phyloP scores from a whole-genome alignment of 208 protist species.

The Trypanosoma theileri region DNA sequence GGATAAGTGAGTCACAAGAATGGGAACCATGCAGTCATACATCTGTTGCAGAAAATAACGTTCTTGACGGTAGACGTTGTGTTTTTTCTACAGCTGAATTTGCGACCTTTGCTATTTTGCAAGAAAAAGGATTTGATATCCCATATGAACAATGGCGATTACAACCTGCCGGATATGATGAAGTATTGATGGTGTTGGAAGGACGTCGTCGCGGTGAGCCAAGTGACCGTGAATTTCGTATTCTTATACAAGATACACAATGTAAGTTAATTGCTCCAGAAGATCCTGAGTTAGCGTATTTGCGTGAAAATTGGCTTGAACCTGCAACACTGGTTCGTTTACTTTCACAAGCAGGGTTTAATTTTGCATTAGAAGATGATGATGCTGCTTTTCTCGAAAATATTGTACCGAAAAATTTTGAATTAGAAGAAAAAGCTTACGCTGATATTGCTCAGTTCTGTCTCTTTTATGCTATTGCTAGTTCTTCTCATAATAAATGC shows the following conservation, averaged over 20 bases:
- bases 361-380: constrained; percentile 79
- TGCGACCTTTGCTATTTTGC: constrained; percentile 84
- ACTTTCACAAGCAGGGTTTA: constrained; percentile 84
- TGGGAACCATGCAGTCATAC: constrained; percentile 88
- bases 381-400: constrained; percentile 71
- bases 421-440: constrained; percentile 83
- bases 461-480: constrained; percentile 74
- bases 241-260: constrained; percentile 72
- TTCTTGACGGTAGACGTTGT: constrained; percentile 34
- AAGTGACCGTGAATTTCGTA: constrained; percentile 86
- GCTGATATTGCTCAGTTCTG: constrained; percentile 87
- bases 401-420: constrained; percentile 67
- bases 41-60: constrained; percentile 35
- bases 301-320: constrained; percentile 66
- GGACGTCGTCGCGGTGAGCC: constrained; percentile 71
- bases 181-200: constrained; percentile 77
- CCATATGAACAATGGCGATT: constrained; percentile 86
- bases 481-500: constrained; percentile 79
- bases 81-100: constrained; percentile 79
- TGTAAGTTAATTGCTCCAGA: constrained; percentile 83
- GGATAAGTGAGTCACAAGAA: constrained; percentile 51
- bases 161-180: constrained; percentile 64
- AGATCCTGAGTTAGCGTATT: constrained; percentile 63
- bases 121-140: constrained; percentile 90
- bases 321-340: constrained; percentile 79